Percentiles rank a stretch among this genome's conserved stretches.
Conservation (phyloP, 2,329 filamentous ascomycete species). For the Aureobasidium sp. region DNA sequence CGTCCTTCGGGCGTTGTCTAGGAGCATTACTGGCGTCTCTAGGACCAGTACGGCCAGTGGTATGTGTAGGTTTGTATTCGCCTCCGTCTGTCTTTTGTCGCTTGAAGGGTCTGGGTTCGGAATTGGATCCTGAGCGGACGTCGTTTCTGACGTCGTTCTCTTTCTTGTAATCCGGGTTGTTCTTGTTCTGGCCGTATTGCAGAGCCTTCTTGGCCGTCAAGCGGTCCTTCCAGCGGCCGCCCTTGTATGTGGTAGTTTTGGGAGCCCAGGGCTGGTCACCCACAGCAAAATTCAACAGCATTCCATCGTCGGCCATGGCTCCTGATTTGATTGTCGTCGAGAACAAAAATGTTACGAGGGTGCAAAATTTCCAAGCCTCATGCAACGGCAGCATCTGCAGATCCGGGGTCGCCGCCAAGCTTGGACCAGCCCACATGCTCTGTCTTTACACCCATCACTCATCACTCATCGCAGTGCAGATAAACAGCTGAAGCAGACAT, state of each 20-base stretch:
- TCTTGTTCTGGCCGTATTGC: slow-evolving; percentile 45
- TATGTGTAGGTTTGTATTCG: not conserved
- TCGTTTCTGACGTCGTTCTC: not conserved
- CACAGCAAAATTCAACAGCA: slow-evolving; percentile 88
- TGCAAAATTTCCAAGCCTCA: not conserved
- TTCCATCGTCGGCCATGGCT: slow-evolving; percentile 84
- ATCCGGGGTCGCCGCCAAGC: not conserved
- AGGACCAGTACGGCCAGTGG: slow-evolving; percentile 9
- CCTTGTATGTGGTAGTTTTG: slow-evolving; percentile 63
- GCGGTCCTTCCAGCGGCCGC: slow-evolving; percentile 88
- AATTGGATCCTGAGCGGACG: slow-evolving; percentile 6
- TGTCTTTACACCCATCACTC: no score
- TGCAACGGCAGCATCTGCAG: not conserved
- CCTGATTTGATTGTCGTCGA: not conserved
- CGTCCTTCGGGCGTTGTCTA: slow-evolving; percentile 42
- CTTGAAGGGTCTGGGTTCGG: slow-evolving; percentile 18
- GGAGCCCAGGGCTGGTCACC: slow-evolving; percentile 56
- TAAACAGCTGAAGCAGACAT: no score
- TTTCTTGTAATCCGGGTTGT: slow-evolving; percentile 8
- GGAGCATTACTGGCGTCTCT: slow-evolving; percentile 3
- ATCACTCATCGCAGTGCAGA: no score
- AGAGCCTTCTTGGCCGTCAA: slow-evolving; percentile 68
- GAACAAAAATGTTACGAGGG: not conserved
- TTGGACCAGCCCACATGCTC: slow-evolving; percentile 2
- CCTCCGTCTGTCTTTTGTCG: slow-evolving; percentile 20